phyloP scores from a whole-genome alignment of 192 early-diverging fungal species.

The Radiomyces spectabilis region DNA sequence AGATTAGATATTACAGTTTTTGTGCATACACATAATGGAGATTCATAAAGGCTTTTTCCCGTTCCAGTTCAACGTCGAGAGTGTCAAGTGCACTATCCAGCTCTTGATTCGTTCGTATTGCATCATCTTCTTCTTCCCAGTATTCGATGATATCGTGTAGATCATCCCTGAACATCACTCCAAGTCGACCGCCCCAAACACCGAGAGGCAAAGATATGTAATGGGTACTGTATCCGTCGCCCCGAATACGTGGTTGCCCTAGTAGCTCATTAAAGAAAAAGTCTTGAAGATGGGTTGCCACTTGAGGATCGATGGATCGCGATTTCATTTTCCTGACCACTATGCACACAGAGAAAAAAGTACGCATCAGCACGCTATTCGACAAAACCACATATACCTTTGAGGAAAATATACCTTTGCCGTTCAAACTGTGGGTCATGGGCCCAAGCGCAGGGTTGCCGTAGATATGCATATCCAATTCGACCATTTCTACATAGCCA shows the following conservation, averaged over 20 bases:
- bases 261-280: background rate
- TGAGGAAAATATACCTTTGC: background rate
- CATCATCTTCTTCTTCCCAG: background rate
- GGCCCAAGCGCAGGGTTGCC: background rate
- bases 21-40: constrained; percentile 8
- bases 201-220: constrained; percentile 21
- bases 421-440: background rate
- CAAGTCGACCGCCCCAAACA: constrained; percentile 20
- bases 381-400: background rate
- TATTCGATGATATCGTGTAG: constrained; percentile 3
- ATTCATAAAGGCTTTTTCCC: constrained; percentile 15
- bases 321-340: constrained; percentile 2
- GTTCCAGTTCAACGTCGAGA: constrained; percentile 9
- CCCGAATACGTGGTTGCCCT: background rate
- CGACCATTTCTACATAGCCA: constrained; percentile 10
- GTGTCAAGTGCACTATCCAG: background rate
- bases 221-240: background rate
- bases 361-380: background rate
- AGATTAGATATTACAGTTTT: too few species aligned
- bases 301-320: background rate
- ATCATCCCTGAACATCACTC: constrained; percentile 20
- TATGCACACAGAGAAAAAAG: background rate
- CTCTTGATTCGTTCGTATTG: background rate
- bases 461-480: background rate
- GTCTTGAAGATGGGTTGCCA: background rate